Percentiles rank a stretch among this genome's conserved stretches.
phyloP scores from a whole-genome alignment of 2,329 filamentous ascomycete genomes.

The Penicillium italicum region DNA sequence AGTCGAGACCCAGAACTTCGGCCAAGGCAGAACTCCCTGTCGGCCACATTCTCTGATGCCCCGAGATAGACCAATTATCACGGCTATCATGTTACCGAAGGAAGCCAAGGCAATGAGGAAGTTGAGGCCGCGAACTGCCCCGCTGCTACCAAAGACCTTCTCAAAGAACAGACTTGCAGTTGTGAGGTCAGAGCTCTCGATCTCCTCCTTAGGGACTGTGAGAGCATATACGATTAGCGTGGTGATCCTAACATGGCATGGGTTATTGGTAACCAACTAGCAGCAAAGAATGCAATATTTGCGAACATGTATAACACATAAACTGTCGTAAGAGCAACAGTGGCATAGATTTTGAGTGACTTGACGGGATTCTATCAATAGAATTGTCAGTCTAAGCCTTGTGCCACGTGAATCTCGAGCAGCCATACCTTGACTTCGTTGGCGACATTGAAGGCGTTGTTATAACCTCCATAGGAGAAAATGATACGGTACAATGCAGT shows the following conservation, averaged over 20 bases:
- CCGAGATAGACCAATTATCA: slow-evolving; percentile 54
- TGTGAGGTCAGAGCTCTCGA: slow-evolving; percentile 50
- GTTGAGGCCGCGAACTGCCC: slow-evolving; percentile 53
- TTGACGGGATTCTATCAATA: slow-evolving; percentile 51
- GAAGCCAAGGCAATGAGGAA: slow-evolving; percentile 56
- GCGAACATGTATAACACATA: slow-evolving; percentile 53
- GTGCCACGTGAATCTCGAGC: neutral
- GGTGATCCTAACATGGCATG: slow-evolving; percentile 17
- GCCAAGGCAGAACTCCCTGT: slow-evolving; percentile 58
- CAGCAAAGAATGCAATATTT: slow-evolving; percentile 59
- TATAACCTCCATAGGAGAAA: slow-evolving; percentile 56
- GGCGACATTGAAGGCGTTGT: slow-evolving; percentile 60
- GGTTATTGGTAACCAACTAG: slow-evolving; percentile 23
- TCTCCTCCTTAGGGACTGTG: slow-evolving; percentile 45
- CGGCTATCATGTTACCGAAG: slow-evolving; percentile 56
- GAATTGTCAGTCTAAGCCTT: neutral
- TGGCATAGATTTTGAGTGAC: slow-evolving; percentile 37
- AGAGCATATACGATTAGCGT: neutral
- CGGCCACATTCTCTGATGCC: slow-evolving; percentile 58
- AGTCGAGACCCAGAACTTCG: slow-evolving; percentile 59
- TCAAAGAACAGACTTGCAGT: slow-evolving; percentile 58
- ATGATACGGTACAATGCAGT: slow-evolving; percentile 58
- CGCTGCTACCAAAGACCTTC: slow-evolving; percentile 51
- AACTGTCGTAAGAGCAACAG: neutral
- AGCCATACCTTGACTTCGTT: slow-evolving; percentile 53